These are phyloP conservation scores for Coemansia umbellata DNA, from an alignment of 192 early-diverging fungal genomes.

Conservation along the genomic window DNA sequence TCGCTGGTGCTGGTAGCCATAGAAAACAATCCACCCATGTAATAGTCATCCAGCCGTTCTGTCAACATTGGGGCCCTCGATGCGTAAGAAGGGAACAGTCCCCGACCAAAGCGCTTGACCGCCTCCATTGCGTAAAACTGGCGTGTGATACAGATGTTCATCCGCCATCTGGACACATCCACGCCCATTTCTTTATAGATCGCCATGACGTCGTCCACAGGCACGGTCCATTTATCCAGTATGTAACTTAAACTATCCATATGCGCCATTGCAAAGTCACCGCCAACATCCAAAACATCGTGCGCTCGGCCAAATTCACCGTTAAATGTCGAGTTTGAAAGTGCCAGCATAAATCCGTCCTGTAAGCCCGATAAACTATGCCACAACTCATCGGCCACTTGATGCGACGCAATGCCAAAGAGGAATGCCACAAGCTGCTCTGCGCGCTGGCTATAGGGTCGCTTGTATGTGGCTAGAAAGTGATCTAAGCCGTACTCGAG, in stretches of 20 bases:
- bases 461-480: constrained; percentile 11
- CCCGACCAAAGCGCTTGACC: constrained; percentile 43
- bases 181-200: constrained; percentile 41
- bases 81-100: constrained; percentile 43
- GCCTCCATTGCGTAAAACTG: constrained; percentile 51
- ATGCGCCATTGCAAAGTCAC: constrained; percentile 50
- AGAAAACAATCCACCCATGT: constrained; percentile 59
- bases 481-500: constrained; percentile 25
- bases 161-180: constrained; percentile 11
- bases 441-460: constrained; percentile 15
- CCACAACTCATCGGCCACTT: constrained; percentile 51
- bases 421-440: constrained; percentile 43
- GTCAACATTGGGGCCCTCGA: constrained; percentile 67
- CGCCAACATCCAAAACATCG: constrained; percentile 46
- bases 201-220: constrained; percentile 31
- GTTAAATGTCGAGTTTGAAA: constrained; percentile 43
- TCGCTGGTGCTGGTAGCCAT: constrained; percentile 31
- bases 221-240: constrained; percentile 40
- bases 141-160: constrained; percentile 34
- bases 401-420: constrained; percentile 47
- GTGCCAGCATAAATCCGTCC: constrained; percentile 38
- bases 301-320: constrained; percentile 39
- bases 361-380: constrained; percentile 41
- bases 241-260: constrained; percentile 35
- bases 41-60: constrained; percentile 67